Conservation (phyloP, 2,329 filamentous ascomycete genomes). For the Calcarisporium arbuscula region DNA sequence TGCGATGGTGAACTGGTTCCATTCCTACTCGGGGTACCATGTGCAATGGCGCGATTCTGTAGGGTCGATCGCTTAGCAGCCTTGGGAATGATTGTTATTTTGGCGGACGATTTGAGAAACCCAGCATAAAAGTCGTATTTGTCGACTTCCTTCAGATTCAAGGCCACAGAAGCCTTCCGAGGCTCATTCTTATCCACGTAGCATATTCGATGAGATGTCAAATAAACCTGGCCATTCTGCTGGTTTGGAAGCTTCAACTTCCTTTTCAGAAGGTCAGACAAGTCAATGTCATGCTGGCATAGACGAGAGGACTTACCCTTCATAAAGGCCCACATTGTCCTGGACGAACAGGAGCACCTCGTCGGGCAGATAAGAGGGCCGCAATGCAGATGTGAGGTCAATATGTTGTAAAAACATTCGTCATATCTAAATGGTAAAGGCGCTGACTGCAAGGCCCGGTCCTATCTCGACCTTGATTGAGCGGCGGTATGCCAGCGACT, state of each 20-base stretch:
- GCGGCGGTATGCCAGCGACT: no score
- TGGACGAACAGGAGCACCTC: conserved; percentile 95
- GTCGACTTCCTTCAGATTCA: conserved; percentile 88
- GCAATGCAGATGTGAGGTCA: conserved; percentile 91
- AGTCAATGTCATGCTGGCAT: not conserved
- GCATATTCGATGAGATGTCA: conserved; percentile 92
- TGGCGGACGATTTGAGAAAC: conserved; percentile 90
- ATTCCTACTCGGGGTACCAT: conserved; percentile 39
- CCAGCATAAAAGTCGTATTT: conserved; percentile 86
- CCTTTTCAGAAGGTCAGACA: conserved; percentile 38
- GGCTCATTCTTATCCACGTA: conserved; percentile 89
- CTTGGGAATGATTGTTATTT: conserved; percentile 85
- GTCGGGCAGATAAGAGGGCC: conserved; percentile 86
- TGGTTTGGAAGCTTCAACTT: conserved; percentile 93
- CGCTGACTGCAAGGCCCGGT: no score
- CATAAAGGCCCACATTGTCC: conserved; percentile 94
- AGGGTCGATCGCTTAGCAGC: conserved; percentile 60
- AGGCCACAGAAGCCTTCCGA: conserved; percentile 72
- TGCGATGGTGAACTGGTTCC: conserved; percentile 40
- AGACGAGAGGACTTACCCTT: conserved; percentile 62
- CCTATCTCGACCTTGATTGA: no score
- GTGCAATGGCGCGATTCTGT: conserved; percentile 45
- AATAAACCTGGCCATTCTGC: conserved; percentile 91
- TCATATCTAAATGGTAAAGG: conserved; percentile 38
- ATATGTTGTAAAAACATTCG: conserved; percentile 97